Conservation (phyloP, 2,329 filamentous ascomycete genomes). For the Verticillium klebahnii region DNA sequence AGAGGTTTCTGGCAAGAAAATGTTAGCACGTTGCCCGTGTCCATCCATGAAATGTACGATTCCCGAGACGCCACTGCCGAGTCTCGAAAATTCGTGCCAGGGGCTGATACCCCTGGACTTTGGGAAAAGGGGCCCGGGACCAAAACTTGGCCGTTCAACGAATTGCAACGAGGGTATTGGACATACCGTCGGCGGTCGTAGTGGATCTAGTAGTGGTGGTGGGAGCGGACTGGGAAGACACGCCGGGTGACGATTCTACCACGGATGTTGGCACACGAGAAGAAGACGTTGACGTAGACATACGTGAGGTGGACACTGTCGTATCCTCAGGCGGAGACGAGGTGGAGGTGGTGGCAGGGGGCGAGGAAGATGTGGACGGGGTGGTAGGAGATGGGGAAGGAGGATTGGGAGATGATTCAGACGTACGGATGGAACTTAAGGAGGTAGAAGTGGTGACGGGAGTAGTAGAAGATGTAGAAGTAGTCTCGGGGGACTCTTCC, state of each 20-base stretch:
- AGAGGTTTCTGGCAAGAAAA: neutral
- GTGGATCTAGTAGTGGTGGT: conserved; percentile 9
- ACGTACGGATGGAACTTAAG: conserved; percentile 13
- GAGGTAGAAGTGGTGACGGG: conserved; percentile 1
- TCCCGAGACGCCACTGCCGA: neutral
- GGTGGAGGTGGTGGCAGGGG: conserved; percentile 16
- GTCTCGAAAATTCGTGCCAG: neutral
- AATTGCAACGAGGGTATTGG: neutral
- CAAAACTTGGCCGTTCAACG: neutral
- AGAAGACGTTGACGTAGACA: conserved; percentile 13
- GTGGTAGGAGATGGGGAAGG: conserved; percentile 22
- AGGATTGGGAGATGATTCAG: conserved; percentile 14
- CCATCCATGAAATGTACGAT: neutral
- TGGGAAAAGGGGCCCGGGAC: neutral
- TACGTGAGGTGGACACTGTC: conserved; percentile 12
- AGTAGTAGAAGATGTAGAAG: conserved; percentile 18
- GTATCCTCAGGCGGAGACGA: conserved; percentile 11
- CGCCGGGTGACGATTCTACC: conserved; percentile 11
- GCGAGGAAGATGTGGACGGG: conserved; percentile 22
- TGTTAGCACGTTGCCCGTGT: neutral
- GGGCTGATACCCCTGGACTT: neutral
- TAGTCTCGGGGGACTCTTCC: conserved; percentile 12
- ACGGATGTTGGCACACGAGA: conserved; percentile 10
- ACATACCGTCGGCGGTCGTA: conserved; percentile 1
- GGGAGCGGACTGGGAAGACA: conserved; percentile 12